Evolutionary conservation across 2,329 filamentous ascomycete species (phyloP), one percentile per base, ranked within the genome.

Genomic region (Zasmidium cellare): DNA sequence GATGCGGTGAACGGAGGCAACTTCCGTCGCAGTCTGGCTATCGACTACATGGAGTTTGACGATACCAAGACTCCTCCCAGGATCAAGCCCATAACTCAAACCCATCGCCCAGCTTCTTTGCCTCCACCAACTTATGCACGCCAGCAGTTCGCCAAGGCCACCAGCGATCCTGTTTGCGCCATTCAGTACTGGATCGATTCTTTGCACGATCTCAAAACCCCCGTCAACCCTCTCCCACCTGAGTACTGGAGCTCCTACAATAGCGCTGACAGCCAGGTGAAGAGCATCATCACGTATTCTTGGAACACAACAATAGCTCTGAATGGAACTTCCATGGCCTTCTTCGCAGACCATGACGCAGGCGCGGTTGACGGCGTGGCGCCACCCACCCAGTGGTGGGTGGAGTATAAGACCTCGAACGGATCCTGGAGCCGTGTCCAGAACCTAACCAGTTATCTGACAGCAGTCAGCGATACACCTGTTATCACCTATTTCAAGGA

Each of bases 231-330:
- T 9, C 49, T 51, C 16, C 49, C 49, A 19, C 49, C 49, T 16
- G 49, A 51, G 19, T 51, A 51, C 28, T 51, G 49, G 49, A 38
- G 25, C 3, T 51, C 49, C 6, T 51, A 24, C n/a, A 41, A 51
- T n/a, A 18, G 31, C 16, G 11, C 49, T 3, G 22, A 9, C n/a
- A 51, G 49, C 20, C 49, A 38, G 41, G 22, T 41, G 3, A 51
- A 51, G 3, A 24, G 23, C 18, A 41, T 35, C 14, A 16, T 51
- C 12, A 51, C 49, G 3, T 51, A 51, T n/a, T 38, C 24, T 3
- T 51, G 49, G 49, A 51, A 51, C 28, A 35, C 35, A 18, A 38
- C 49, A 5, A 20, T 51, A 11, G 22, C 25, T 6, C 31, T 51
- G 12, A 51, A 44, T 9, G n/a, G 25, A 3, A 51, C 49, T 7